These are phyloP conservation scores for Porphyra umbilicalis DNA, from an alignment of 31 red algal genomes.

Conservation along the genomic window DNA sequence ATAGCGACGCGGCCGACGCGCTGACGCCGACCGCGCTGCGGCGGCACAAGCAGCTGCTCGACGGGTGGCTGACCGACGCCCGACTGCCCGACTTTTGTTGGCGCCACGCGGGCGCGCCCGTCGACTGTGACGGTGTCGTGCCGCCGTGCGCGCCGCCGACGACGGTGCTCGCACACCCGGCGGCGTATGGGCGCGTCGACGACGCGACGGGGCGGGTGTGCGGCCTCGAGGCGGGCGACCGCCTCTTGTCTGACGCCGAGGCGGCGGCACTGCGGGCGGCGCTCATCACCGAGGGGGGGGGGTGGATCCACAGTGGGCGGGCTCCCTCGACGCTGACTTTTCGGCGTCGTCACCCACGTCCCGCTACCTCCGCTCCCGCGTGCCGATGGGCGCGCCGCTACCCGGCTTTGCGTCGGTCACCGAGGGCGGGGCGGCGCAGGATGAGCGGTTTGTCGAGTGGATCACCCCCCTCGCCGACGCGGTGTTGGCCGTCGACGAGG, in stretches of 20 bases:
- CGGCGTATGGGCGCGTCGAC: not conserved
- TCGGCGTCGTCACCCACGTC: not conserved
- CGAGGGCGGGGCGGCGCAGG: conserved; percentile 5
- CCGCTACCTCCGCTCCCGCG: conserved; percentile 3
- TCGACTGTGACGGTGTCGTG: not conserved
- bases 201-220: conserved; percentile 7
- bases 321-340: conserved; percentile 17
- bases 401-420: conserved; percentile 4
- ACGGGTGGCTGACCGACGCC: not conserved
- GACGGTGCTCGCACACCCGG: not conserved
- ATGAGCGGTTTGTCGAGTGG: conserved; percentile 14
- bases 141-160: not conserved
- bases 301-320: conserved; percentile 3
- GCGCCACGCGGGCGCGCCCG: not conserved
- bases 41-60: conserved; percentile 1
- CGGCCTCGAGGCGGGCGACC: conserved; percentile 3
- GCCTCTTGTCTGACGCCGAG: not conserved
- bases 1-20: conserved; percentile 3
- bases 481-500: conserved; percentile 1
- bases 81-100: not conserved
- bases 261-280: not conserved
- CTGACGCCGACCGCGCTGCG: not conserved
- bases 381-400: conserved; percentile 33
- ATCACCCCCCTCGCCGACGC: not conserved
- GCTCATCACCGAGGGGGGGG: not conserved